Evolutionary conservation across 352 stramenopile species (phyloP).

Genomic region (Phytophthora citrophthora): DNA sequence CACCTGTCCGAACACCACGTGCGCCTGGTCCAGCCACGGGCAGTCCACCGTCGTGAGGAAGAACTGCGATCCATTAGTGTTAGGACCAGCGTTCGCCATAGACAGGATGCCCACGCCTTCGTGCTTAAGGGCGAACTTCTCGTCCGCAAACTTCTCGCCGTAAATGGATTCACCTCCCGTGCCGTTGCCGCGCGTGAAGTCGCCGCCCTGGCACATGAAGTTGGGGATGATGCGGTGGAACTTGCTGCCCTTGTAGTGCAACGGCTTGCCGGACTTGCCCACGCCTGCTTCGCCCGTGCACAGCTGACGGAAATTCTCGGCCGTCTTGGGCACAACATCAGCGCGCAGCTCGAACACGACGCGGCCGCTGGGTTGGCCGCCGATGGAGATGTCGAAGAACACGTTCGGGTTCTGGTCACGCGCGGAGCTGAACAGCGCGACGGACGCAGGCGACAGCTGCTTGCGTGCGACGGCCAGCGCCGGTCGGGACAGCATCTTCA

Average conservation of each 20-base stretch:
- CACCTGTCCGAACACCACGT: slow-evolving; percentile 94
- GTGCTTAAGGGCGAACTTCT: slow-evolving; percentile 97
- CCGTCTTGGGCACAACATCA: slow-evolving; percentile 97
- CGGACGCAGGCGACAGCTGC: slow-evolving; percentile 22
- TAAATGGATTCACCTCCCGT: slow-evolving; percentile 95
- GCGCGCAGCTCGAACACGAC: slow-evolving; percentile 93
- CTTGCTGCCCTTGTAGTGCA: slow-evolving; percentile 89
- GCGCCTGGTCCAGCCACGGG: slow-evolving; percentile 87
- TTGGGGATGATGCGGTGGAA: slow-evolving; percentile 95
- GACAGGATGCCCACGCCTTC: slow-evolving; percentile 89
- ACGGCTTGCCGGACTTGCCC: slow-evolving; percentile 75
- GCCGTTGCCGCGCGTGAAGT: slow-evolving; percentile 95
- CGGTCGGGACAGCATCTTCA: slow-evolving; percentile 35
- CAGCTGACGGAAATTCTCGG: slow-evolving; percentile 98
- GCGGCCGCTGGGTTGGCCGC: slow-evolving; percentile 82
- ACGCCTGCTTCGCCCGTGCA: slow-evolving; percentile 97
- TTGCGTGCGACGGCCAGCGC: slow-evolving; percentile 29
- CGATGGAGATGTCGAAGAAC: slow-evolving; percentile 98
- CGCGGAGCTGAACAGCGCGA: slow-evolving; percentile 66
- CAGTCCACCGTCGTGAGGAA: slow-evolving; percentile 96
- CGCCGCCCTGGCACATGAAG: slow-evolving; percentile 97
- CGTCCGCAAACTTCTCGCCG: slow-evolving; percentile 94
- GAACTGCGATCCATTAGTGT: slow-evolving; percentile 99
- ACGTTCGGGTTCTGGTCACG: slow-evolving; percentile 87
- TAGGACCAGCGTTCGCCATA: slow-evolving; percentile 97